Percentiles rank a stretch among this genome's conserved stretches.
Evolutionary conservation across 2,329 filamentous ascomycete species (phyloP).

Genomic region (Talaromyces funiculosus): DNA sequence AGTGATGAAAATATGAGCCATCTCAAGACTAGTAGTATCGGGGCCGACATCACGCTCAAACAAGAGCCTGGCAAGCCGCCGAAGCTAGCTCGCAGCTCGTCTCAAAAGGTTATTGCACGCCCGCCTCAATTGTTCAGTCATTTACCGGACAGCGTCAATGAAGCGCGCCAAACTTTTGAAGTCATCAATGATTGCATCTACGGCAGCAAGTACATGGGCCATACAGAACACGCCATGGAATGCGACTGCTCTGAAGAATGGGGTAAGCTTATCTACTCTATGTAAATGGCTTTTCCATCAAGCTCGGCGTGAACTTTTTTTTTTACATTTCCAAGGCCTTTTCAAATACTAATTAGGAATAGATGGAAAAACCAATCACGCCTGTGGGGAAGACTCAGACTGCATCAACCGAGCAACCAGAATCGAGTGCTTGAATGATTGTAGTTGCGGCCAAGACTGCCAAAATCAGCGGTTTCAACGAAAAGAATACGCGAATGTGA

Average conservation of each 20-base stretch:
- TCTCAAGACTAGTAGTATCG: slow-evolving; percentile 48
- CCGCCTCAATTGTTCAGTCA: slow-evolving; percentile 65
- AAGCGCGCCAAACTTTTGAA: slow-evolving; percentile 71
- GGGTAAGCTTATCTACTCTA: slow-evolving; percentile 58
- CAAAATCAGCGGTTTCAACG: slow-evolving; percentile 94
- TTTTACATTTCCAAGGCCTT: not conserved
- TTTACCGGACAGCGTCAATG: slow-evolving; percentile 69
- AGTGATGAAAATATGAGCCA: slow-evolving; percentile 25
- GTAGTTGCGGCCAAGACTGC: slow-evolving; percentile 80
- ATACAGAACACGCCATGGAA: slow-evolving; percentile 86
- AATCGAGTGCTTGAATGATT: slow-evolving; percentile 87
- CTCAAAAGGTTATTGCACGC: slow-evolving; percentile 61
- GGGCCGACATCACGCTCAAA: slow-evolving; percentile 58
- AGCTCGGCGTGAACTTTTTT: not conserved
- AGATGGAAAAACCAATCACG: slow-evolving; percentile 58
- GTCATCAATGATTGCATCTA: slow-evolving; percentile 83
- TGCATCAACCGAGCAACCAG: slow-evolving; percentile 98
- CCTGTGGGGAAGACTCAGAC: slow-evolving; percentile 92
- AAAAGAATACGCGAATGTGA: slow-evolving; percentile 82
- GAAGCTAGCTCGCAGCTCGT: slow-evolving; percentile 67
- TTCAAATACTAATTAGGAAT: slow-evolving; percentile 42
- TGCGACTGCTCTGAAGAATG: slow-evolving; percentile 94
- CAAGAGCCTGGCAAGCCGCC: slow-evolving; percentile 61
- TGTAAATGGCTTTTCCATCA: not conserved
- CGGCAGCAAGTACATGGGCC: slow-evolving; percentile 83